Conservation (phyloP, 1,284 basidiomycete genomes). For the Calocybe gambosa region DNA sequence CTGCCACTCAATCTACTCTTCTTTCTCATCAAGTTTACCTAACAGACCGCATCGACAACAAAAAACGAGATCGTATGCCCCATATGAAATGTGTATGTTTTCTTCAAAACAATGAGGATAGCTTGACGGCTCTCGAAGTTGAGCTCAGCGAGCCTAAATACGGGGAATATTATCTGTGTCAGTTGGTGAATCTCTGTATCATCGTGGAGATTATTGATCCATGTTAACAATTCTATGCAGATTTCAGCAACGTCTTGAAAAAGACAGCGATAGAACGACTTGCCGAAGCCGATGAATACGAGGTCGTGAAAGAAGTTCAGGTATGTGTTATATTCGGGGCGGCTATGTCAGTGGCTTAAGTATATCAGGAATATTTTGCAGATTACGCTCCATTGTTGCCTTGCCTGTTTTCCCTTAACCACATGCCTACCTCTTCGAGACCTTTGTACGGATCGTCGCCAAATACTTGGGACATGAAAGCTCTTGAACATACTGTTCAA, state of each 20-base stretch:
- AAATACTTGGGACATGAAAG: constrained; percentile 65
- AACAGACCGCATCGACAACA: constrained; percentile 95
- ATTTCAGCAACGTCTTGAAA: constrained; percentile 91
- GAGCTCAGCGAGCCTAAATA: constrained; percentile 91
- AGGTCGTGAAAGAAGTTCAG: constrained; percentile 95
- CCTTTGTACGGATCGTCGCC: constrained; percentile 68
- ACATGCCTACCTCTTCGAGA: constrained; percentile 53
- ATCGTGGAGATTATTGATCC: constrained; percentile 17
- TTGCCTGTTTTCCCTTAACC: constrained; percentile 85
- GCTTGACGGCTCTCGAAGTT: constrained; percentile 74
- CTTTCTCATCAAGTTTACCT: constrained; percentile 97
- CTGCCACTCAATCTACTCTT: constrained; percentile 90
- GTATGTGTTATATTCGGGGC: constrained; percentile 37
- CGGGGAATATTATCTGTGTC: constrained; percentile 96
- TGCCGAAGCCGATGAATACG: constrained; percentile 93
- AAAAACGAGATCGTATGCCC: constrained; percentile 80
- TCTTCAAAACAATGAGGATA: constrained; percentile 75
- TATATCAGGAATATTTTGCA: constrained; percentile 81
- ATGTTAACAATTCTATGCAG: constrained; percentile 36
- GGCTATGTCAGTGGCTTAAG: constrained; percentile 7
- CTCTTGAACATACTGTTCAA: constrained; percentile 74
- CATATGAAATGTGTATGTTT: constrained; percentile 98
- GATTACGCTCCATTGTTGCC: constrained; percentile 89
- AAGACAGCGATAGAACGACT: constrained; percentile 91
- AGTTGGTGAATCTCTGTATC: constrained; percentile 60